These are phyloP conservation scores for Rhynchospora pubera DNA, from an alignment of 176 grass and related monocot species.

Conservation along the genomic window DNA sequence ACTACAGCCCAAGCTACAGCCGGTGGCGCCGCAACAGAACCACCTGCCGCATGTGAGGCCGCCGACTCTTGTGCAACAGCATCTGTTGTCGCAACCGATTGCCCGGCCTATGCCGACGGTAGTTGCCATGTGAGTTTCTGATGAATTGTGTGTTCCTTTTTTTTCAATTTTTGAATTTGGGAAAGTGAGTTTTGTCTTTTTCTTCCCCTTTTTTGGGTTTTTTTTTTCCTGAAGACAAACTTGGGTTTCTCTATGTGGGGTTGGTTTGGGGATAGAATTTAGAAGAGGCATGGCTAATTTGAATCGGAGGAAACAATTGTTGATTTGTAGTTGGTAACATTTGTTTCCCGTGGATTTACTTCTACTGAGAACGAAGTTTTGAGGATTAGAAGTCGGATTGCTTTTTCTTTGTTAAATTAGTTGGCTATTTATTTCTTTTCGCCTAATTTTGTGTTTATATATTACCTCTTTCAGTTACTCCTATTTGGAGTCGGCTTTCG, in stretches of 20 bases:
- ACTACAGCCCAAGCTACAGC: constrained; percentile 2
- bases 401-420: neutral
- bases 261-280: neutral
- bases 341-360: neutral
- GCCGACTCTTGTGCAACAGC: neutral
- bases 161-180: neutral
- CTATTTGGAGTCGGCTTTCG: neutral
- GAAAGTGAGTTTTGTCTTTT: constrained; percentile 9
- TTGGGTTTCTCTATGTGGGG: neutral
- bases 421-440: neutral
- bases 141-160: neutral
- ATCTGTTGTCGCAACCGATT: constrained; percentile 22
- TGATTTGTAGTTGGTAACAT: constrained; percentile 10
- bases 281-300: neutral
- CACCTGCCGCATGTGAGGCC: constrained; percentile 11
- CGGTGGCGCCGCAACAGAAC: constrained; percentile 25
- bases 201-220: neutral
- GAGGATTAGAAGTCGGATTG: neutral
- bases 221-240: neutral
- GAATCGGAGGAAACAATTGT: neutral
- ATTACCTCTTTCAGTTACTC: neutral
- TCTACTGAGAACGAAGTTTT: constrained; percentile 1
- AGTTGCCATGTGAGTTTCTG: constrained; percentile 38
- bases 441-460: neutral
- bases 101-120: constrained; percentile 28